Evolutionary conservation across 768 basidiomycete species (phyloP), one percentile per base, ranked within the genome.

Genomic region (Mycena kentingensis): DNA sequence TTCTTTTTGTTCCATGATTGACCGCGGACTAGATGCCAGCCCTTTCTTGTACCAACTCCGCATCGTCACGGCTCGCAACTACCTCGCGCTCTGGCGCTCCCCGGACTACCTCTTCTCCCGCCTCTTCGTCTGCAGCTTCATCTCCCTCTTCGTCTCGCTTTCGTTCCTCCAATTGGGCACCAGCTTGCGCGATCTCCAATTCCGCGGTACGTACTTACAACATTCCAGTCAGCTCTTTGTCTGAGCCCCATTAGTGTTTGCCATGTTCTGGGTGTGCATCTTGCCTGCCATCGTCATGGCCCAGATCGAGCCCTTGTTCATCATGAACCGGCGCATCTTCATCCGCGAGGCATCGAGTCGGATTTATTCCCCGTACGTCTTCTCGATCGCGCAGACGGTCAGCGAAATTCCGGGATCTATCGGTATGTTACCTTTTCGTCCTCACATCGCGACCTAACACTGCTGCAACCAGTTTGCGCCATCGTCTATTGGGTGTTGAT

Each of bases 41-140:
- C 76, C 87, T 0, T 87, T 91, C 73, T 67, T 77, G 45, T 85
- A 84, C 65, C 93, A 96, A 67, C 73, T 94, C 55, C 75, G 76
- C 57, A 74, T 77, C 13, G 90, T 94, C 52, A 75, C 83, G 16
- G 59, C 72, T 19, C 78, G 92, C 35, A 88, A 89, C 64, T 84
- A 84, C 61, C 61, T 74, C 5, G 84, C 89, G 2, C 72, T 93
- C 12, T 94, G 89, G 87, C 77, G 93, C 49, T 88, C 85, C 8
- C 88, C 91, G 3, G 84, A 92, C 58, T 95, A 94, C 65, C 83
- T 90, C 44, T 93, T 86, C 73, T 90, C 83, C 46, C 82, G 93
- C 18, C 71, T 93, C 22, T 91, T 91, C 67, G 81, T 88, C 15
- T 86, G 88, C 57, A 75, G 78, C 3, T 84, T 84, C 66, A 80